These are phyloP conservation scores for Xylaria arbuscula DNA, from an alignment of 2,329 filamentous ascomycete genomes.

Conservation along the genomic window DNA sequence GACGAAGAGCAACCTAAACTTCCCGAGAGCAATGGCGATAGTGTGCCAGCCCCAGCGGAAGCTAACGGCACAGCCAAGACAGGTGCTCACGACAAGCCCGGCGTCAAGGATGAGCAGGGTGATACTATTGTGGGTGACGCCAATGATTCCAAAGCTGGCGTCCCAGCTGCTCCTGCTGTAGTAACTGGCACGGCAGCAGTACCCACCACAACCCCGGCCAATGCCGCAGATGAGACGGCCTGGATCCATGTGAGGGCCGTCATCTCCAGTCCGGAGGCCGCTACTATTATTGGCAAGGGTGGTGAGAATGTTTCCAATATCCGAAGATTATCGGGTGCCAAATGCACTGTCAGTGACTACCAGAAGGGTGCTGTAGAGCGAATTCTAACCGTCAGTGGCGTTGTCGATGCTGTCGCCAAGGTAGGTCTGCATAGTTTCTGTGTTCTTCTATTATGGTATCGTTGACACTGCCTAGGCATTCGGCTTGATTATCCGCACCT, in stretches of 20 bases:
- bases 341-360: slow-evolving; percentile 99
- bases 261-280: slow-evolving; percentile 96
- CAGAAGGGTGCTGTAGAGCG: slow-evolving; percentile 96
- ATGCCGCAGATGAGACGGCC: slow-evolving; percentile 84
- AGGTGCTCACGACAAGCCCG: slow-evolving; percentile 62
- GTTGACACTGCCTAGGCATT: slow-evolving; percentile 74
- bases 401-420: slow-evolving; percentile 97
- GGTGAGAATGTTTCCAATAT: slow-evolving; percentile 99
- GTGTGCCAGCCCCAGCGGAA: slow-evolving; percentile 55
- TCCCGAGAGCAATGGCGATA: slow-evolving; percentile 54
- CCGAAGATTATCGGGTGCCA: slow-evolving; percentile 91
- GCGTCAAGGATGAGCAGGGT: slow-evolving; percentile 68
- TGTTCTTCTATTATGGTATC: slow-evolving; percentile 21
- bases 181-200: slow-evolving; percentile 50
- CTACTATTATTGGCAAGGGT: slow-evolving; percentile 97
- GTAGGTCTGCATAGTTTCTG: slow-evolving; percentile 59
- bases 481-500: slow-evolving; percentile 94
- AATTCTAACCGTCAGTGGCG: slow-evolving; percentile 95
- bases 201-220: slow-evolving; percentile 57
- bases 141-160: slow-evolving; percentile 64
- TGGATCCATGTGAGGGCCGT: slow-evolving; percentile 98
- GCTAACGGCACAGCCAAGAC: slow-evolving; percentile 58
- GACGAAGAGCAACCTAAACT: slow-evolving; percentile 57
- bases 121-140: slow-evolving; percentile 77
- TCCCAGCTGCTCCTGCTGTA: slow-evolving; percentile 50